phyloP scores from a whole-genome alignment of 1,139 yeast species.

The Suhomyces ambrosiae region DNA sequence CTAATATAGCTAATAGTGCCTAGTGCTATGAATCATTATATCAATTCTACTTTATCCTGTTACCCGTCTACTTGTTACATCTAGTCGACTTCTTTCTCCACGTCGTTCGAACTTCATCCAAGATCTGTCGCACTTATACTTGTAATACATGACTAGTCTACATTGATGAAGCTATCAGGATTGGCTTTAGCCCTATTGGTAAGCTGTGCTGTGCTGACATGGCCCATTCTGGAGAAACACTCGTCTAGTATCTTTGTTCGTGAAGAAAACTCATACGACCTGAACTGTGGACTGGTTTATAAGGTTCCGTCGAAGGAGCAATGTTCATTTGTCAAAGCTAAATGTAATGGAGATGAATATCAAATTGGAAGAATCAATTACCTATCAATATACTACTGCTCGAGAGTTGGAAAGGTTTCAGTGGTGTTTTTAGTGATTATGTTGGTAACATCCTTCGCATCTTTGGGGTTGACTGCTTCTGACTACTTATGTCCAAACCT shows the following conservation, averaged over 20 bases:
- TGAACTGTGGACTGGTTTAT: constrained; percentile 17
- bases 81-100: no score
- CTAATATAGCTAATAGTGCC: no score
- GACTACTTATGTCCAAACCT: constrained; percentile 77
- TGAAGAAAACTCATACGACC: constrained; percentile 1
- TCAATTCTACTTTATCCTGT: no score
- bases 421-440: constrained; percentile 22
- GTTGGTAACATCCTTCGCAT: constrained; percentile 51
- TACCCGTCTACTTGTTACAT: no score
- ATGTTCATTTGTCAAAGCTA: constrained; percentile 42
- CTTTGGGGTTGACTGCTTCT: constrained; percentile 74
- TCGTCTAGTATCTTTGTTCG: constrained; percentile 2
- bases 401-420: constrained; percentile 8
- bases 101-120: no score
- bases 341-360: constrained; percentile 41
- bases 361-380: constrained; percentile 22
- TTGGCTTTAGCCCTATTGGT: not conserved
- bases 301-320: constrained; percentile 33
- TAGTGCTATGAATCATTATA: no score
- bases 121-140: no score
- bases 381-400: constrained; percentile 23
- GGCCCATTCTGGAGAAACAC: not conserved
- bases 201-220: not conserved
- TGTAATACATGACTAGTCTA: not conserved
- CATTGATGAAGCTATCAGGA: constrained; percentile 1